phyloP scores from a whole-genome alignment of 2,329 filamentous ascomycete species.

The Colletotrichum eleusines region DNA sequence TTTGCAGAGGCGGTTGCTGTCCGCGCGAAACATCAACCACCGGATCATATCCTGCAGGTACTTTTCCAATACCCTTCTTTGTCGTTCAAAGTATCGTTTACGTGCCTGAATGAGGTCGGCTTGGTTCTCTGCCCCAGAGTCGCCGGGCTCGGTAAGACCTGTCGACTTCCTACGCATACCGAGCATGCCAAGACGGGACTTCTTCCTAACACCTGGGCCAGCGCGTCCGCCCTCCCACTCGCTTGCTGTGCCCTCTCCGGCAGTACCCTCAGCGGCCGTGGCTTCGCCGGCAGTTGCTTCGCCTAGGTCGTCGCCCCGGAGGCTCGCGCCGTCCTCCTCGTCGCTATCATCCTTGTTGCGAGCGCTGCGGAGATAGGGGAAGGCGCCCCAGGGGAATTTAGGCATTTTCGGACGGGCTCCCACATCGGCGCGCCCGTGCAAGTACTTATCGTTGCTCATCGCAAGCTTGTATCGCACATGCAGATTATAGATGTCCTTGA shows the following conservation, averaged over 20 bases:
- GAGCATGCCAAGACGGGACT: conserved; percentile 66
- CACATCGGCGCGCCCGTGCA: conserved; percentile 74
- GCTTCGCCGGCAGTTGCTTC: conserved; percentile 59
- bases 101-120: conserved; percentile 56
- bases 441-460: conserved; percentile 84
- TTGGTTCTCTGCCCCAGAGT: conserved; percentile 55
- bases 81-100: conserved; percentile 80
- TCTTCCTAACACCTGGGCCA: conserved; percentile 52
- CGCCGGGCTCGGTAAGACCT: conserved; percentile 60
- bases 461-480: conserved; percentile 95
- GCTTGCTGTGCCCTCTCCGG: conserved; percentile 62
- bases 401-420: conserved; percentile 84
- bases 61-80: conserved; percentile 86
- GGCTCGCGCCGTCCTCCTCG: conserved; percentile 70
- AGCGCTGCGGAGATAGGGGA: conserved; percentile 88
- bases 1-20: conserved; percentile 95
- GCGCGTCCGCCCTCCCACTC: conserved; percentile 48
- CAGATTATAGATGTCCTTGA: conserved; percentile 91
- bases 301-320: conserved; percentile 53
- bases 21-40: conserved; percentile 95
- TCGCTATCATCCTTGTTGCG: conserved; percentile 85
- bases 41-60: conserved; percentile 95
- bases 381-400: conserved; percentile 88
- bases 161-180: conserved; percentile 67
- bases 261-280: conserved; percentile 61